Percentiles rank a stretch among this genome's conserved stretches.
phyloP scores from a whole-genome alignment of 1,139 yeast species.

The Sugiyamaella castrensis region DNA sequence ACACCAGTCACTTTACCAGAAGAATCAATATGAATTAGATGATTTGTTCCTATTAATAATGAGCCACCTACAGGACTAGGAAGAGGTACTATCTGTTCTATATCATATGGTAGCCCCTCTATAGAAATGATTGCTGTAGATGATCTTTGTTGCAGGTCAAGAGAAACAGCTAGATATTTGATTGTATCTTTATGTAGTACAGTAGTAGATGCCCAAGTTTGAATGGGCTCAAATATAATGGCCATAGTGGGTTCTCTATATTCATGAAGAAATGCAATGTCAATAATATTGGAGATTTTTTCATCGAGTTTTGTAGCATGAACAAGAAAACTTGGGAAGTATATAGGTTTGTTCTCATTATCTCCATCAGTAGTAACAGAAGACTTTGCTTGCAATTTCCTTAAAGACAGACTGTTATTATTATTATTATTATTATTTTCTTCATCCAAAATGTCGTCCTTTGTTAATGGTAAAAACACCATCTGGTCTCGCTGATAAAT shows the following conservation, averaged over 20 bases:
- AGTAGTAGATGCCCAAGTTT: constrained; percentile 76
- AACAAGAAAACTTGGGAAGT: constrained; percentile 45
- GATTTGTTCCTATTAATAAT: constrained; percentile 72
- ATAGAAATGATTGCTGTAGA: constrained; percentile 67
- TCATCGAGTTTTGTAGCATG: constrained; percentile 57
- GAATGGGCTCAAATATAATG: constrained; percentile 57
- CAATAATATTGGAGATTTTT: constrained; percentile 60
- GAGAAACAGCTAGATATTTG: constrained; percentile 55
- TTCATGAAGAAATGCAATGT: constrained; percentile 63
- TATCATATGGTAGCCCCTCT: constrained; percentile 70
- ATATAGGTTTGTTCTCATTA: constrained; percentile 18
- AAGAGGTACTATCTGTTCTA: constrained; percentile 61
- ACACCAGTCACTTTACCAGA: constrained; percentile 72
- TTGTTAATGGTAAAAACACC: constrained; percentile 68
- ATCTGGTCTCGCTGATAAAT: constrained; percentile 62
- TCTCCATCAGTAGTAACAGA: constrained; percentile 10
- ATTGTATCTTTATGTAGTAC: constrained; percentile 60
- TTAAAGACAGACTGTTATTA: not conserved
- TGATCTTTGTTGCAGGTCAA: constrained; percentile 60
- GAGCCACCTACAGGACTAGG: constrained; percentile 69
- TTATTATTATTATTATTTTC: constrained; percentile 2
- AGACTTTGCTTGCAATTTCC: not conserved
- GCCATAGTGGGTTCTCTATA: constrained; percentile 82
- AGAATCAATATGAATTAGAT: constrained; percentile 74
- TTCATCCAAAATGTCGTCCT: constrained; percentile 40